Conservation (phyloP, 148 eudicot genomes). For the Chenopodium berlandieri region DNA sequence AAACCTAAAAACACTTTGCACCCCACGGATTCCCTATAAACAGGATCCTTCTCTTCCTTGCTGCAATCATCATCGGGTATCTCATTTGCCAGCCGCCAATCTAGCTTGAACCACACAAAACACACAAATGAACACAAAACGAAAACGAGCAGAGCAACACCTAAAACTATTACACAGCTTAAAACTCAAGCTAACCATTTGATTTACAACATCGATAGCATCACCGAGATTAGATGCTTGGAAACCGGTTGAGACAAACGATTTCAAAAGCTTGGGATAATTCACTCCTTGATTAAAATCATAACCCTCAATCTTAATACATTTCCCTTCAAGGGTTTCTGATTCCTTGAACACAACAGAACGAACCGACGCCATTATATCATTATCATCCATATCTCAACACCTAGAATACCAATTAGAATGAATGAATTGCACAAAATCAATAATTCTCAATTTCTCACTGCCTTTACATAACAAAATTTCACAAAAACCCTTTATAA, state of each 20-base stretch:
- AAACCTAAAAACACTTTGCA: slow-evolving; percentile 90
- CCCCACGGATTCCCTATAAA: slow-evolving; percentile 55
- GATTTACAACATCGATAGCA: slow-evolving; percentile 72
- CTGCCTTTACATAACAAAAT: neutral
- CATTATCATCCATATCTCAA: slow-evolving; percentile 25
- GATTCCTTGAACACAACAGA: slow-evolving; percentile 70
- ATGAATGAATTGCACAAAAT: neutral
- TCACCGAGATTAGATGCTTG: slow-evolving; percentile 93
- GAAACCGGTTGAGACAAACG: slow-evolving; percentile 71
- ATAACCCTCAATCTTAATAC: slow-evolving; percentile 73
- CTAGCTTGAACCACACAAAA: slow-evolving; percentile 52
- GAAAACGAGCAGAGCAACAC: neutral
- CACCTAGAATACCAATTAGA: neutral
- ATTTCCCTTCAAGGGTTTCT: slow-evolving; percentile 56
- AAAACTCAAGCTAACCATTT: slow-evolving; percentile 56
- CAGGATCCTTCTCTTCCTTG: slow-evolving; percentile 58
- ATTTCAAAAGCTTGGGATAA: slow-evolving; percentile 51
- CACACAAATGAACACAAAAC: slow-evolving; percentile 16
- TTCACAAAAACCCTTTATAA: neutral
- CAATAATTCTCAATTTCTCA: neutral
- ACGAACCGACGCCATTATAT: slow-evolving; percentile 39
- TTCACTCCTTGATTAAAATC: slow-evolving; percentile 77
- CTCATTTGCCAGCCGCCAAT: slow-evolving; percentile 86
- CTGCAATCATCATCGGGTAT: slow-evolving; percentile 55
- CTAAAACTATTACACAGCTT: neutral